Evolutionary conservation across 805 yeast species (phyloP).

Genomic region (Yarrowia sp.): DNA sequence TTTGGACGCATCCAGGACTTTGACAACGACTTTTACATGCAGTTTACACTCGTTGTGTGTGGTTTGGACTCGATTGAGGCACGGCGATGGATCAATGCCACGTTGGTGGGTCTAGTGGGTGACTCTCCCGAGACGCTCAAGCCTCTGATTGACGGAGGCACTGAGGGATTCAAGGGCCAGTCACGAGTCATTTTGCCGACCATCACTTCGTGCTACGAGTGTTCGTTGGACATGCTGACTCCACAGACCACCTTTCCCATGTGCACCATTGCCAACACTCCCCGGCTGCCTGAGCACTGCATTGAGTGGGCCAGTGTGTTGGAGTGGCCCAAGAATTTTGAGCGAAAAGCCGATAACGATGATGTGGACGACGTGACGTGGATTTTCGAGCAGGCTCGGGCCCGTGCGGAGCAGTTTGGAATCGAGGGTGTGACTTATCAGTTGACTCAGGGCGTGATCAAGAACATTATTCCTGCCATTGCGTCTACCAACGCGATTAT

Average conservation of each 20-base stretch:
- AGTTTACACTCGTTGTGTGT: conserved; percentile 71
- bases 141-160: conserved; percentile 89
- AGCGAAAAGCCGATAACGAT: conserved; percentile 44
- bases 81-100: conserved; percentile 80
- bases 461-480: conserved; percentile 88
- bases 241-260: conserved; percentile 69
- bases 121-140: conserved; percentile 46
- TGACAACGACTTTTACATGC: conserved; percentile 56
- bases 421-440: conserved; percentile 69
- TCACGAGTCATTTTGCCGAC: conserved; percentile 83
- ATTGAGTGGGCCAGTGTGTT: conserved; percentile 83
- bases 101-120: conserved; percentile 58
- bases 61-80: conserved; percentile 91
- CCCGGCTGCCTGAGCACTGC: conserved; percentile 92
- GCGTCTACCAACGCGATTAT: conserved; percentile 91
- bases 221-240: conserved; percentile 70
- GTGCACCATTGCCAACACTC: conserved; percentile 92
- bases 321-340: conserved; percentile 59
- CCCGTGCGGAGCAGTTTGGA: conserved; percentile 60
- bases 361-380: conserved; percentile 59
- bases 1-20: conserved; percentile 65
- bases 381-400: conserved; percentile 53
- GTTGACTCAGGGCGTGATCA: conserved; percentile 81
- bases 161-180: conserved; percentile 93
- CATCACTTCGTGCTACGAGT: conserved; percentile 86